Base-by-base conservation (phyloP, 352 stramenopile genomes). In the Phytophthora pini region DNA sequence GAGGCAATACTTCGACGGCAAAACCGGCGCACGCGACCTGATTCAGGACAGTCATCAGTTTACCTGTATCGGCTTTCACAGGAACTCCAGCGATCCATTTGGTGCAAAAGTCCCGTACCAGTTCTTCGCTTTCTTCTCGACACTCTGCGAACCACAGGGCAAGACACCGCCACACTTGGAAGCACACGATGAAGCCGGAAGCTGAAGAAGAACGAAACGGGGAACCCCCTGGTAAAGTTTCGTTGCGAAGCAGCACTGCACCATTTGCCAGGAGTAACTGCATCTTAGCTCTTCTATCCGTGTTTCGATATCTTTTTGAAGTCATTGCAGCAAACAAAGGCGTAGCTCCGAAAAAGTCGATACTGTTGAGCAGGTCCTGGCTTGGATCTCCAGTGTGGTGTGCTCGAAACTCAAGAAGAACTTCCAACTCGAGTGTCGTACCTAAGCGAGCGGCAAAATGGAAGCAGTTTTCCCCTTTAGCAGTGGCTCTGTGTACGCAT, bases 361-460 rank as follows among this genome's bases (percentile, higher is more conserved):
- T 11, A 9, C 24, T 22, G 26, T 57, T 52, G 5, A 56, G 10
- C 4, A 57, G 27, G 11, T 50, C 41, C 2, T 20, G 17, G 8
- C n/a, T 11, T 17, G 3, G 7, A 34, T 50, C 38, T 39, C 2
- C 27, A 51, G 5, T 32, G 9, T 44, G 0, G 29, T 46, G 41
- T 5, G 32, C 26, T 5, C 17, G 12, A 53, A 62, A 57, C 4
- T 56, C 8, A 22, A 69, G n/a, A 12, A 73, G 32, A 41, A 65
- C 7, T 43, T 72, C 43, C 24, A 72, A 15, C 26, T 62, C 64
- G 3, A 15, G 44, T 6, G 24, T 29, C 7, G 64, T 63, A 17
- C 41, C 64, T 26, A 58, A 12, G 15, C 40, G 57, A 40, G 64
- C 64, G 1, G 49, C 64, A 29, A 67, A 68, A 20, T 72, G 64